Evolutionary conservation across 2,329 filamentous ascomycete species (phyloP), one percentile per base, ranked within the genome.

Genomic region (Exserohilum turcica): DNA sequence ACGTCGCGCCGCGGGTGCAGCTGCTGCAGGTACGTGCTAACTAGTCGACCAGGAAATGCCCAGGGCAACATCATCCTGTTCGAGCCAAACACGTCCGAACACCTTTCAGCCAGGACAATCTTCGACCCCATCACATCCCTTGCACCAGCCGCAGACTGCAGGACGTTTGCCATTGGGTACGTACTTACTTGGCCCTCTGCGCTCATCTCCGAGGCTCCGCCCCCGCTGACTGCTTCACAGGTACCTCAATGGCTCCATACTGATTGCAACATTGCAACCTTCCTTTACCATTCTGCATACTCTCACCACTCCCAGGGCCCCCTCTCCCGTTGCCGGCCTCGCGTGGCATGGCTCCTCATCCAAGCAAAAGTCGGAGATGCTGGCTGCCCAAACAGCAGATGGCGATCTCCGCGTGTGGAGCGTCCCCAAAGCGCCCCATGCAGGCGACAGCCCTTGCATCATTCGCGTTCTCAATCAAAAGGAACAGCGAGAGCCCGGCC

Each of bases 381-480:
- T 99, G 66, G 93, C 93, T 1, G 90, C 92, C 7, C 93, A 97
- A 76, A 94, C 91, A 3, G 84, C 89, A 45, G 92, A 97, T 70
- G 93, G 94, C 16, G 93, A 99, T 70, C 79, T 99, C 39, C 85
- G 92, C 63, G 92, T 99, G 16, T 99, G 94, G 94, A 99, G 94
- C 69, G 89, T 99, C 48, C 86, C 93, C 16, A 99, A 97, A 75
- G 84, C 83, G 54, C 79, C 88, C 72, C 82, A 86, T 72, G 76
- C 83, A 65, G 76, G 82, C 65, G 85, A 96, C 63, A 82, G 88
- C 15, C 92, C 92, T 31, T 93, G 92, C 68, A 89, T 97, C 6
- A 95, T 97, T 54, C 84, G 94, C 57, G 87, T 95, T 24, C 78
- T 99, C 43, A 93, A 91, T 73, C 84, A 90, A 65, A 86, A 86